Evolutionary conservation across 2,329 filamentous ascomycete genomes (phyloP).

Genomic region (Phyllosticta citriasiana): DNA sequence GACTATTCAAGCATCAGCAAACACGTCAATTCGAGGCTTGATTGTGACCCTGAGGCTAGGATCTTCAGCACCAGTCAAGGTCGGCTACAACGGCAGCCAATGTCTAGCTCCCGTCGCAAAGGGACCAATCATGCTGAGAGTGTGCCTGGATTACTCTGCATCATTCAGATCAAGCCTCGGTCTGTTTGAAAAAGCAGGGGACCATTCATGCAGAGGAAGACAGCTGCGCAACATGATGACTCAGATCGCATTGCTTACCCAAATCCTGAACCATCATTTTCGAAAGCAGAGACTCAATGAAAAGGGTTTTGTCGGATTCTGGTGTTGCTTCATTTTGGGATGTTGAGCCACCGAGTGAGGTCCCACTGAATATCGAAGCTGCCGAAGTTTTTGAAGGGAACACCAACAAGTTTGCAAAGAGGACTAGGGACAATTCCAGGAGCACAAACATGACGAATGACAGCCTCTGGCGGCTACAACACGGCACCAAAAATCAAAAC

Average conservation of each 20-base stretch:
- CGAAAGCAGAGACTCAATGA: not conserved
- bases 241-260: not conserved
- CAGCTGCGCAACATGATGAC: not conserved
- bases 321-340: not conserved
- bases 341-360: not conserved
- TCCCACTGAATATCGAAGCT: not conserved
- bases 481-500: too few species aligned
- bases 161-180: not conserved
- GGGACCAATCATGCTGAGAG: not conserved
- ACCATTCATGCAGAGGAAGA: not conserved
- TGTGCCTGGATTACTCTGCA: not conserved
- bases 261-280: not conserved
- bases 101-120: not conserved
- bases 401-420: not conserved
- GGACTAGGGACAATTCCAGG: not conserved
- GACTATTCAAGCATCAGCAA: constrained; percentile 12
- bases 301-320: not conserved
- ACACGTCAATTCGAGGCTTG: not conserved
- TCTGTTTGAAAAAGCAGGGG: not conserved
- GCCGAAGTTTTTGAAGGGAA: not conserved
- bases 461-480: not conserved
- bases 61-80: not conserved
- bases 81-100: not conserved
- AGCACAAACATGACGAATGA: not conserved
- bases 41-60: not conserved